These are phyloP conservation scores for Ascomycota sp. DNA, from an alignment of 2,329 filamentous ascomycete genomes.

Conservation along the genomic window DNA sequence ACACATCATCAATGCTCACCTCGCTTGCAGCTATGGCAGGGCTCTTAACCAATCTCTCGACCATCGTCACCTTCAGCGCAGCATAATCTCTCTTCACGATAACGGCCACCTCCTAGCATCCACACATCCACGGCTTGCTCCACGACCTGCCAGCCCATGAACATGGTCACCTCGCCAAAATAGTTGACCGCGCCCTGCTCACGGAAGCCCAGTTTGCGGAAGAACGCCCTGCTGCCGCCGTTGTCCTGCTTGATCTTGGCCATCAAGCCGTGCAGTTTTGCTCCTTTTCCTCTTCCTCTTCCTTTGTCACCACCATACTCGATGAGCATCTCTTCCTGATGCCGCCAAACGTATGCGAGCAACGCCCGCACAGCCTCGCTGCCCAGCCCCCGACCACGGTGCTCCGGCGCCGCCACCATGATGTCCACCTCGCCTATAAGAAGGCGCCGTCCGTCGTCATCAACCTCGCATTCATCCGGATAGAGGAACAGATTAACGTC, in stretches of 20 bases:
- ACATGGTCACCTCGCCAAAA: conserved; percentile 35
- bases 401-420: conserved; percentile 47
- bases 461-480: conserved; percentile 18
- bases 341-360: conserved; percentile 39
- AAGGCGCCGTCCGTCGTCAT: conserved; percentile 8
- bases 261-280: conserved; percentile 16
- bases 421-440: conserved; percentile 58
- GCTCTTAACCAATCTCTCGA: conserved; percentile 3
- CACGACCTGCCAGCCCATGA: conserved; percentile 14
- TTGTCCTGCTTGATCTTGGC: conserved; percentile 38
- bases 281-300: conserved; percentile 2
- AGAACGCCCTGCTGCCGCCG: conserved; percentile 25
- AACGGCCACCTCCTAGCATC: background rate
- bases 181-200: conserved; percentile 32
- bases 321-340: conserved; percentile 29
- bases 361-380: conserved; percentile 42
- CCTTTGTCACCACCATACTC: conserved; percentile 12
- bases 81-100: background rate
- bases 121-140: conserved; percentile 2
- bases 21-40: too few species aligned
- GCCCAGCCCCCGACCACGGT: conserved; percentile 43
- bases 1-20: too few species aligned
- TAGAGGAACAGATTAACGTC: conserved; percentile 68
- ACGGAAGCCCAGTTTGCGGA: conserved; percentile 26
- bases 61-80: conserved; percentile 3